Evolutionary conservation across 2,329 filamentous ascomycete species (phyloP).

Genomic region (Amesomyces nigricolor): DNA sequence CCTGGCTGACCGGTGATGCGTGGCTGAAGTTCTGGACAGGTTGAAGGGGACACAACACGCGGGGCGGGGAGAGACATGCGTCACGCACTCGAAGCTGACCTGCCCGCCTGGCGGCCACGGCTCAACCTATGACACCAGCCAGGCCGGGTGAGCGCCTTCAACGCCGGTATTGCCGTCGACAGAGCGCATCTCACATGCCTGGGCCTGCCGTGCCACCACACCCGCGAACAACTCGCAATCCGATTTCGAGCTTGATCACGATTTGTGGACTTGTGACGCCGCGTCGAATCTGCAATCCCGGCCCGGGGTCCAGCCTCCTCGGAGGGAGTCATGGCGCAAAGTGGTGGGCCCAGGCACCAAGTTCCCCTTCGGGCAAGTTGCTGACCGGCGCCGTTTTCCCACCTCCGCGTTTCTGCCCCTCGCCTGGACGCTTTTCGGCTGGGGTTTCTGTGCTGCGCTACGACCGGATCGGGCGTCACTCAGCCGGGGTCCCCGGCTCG

Average conservation of each 20-base stretch:
- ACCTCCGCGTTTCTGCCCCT: slow-evolving; percentile 24
- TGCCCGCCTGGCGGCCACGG: neutral
- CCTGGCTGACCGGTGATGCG: neutral
- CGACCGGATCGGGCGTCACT: slow-evolving; percentile 23
- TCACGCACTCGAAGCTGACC: slow-evolving; percentile 4
- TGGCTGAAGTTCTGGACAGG: too few species aligned
- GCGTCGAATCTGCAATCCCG: neutral
- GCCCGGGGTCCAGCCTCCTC: slow-evolving; percentile 14
- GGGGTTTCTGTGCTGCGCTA: slow-evolving; percentile 16
- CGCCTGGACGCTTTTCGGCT: slow-evolving; percentile 10
- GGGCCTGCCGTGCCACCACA: slow-evolving; percentile 22
- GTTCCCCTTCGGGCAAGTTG: slow-evolving; percentile 29
- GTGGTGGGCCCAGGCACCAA: slow-evolving; percentile 22
- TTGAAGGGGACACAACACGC: neutral
- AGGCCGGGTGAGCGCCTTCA: slow-evolving; percentile 2
- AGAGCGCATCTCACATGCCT: slow-evolving; percentile 5
- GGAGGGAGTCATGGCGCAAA: slow-evolving; percentile 16
- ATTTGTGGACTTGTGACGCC: slow-evolving; percentile 12
- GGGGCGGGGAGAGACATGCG: neutral
- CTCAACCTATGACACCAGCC: neutral
- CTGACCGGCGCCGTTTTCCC: slow-evolving; percentile 25
- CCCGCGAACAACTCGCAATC: slow-evolving; percentile 6
- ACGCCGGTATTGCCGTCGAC: slow-evolving; percentile 4
- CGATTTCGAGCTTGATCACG: slow-evolving; percentile 8
- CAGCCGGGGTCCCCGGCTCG: neutral